phyloP scores from a whole-genome alignment of 768 basidiomycete species.

The Daedaleopsis sinensis region DNA sequence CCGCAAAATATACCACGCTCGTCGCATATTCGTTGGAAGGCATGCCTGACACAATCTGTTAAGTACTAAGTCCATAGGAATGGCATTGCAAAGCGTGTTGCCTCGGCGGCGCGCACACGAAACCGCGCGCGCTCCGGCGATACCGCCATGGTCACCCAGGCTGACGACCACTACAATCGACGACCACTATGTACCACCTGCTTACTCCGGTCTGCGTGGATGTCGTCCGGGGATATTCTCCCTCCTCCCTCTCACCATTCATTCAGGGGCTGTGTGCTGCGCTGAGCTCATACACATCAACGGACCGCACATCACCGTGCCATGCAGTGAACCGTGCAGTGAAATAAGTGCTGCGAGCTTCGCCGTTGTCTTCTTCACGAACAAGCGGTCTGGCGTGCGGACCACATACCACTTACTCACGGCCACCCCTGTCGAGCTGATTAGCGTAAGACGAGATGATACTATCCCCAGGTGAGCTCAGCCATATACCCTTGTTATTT shows the following conservation, averaged over 20 bases:
- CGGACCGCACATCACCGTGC: background rate
- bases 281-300: background rate
- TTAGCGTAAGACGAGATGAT: no score
- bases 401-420: background rate
- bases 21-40: background rate
- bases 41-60: background rate
- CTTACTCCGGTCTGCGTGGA: background rate
- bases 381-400: background rate
- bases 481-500: no score
- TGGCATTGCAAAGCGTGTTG: background rate
- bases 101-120: background rate
- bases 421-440: background rate
- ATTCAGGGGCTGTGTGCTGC: background rate
- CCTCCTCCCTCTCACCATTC: background rate
- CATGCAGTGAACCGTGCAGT: background rate
- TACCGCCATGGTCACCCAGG: background rate
- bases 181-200: background rate
- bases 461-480: background rate
- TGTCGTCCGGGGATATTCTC: background rate
- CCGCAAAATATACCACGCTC: slow-evolving; percentile 17
- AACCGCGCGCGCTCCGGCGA: no score
- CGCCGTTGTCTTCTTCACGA: no score
- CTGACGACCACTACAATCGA: no score
- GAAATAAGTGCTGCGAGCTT: background rate
- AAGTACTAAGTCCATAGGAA: no score